Evolutionary conservation across 2,329 filamentous ascomycete species (phyloP), one percentile per base, ranked within the genome.

Genomic region (Botrytis elliptica): DNA sequence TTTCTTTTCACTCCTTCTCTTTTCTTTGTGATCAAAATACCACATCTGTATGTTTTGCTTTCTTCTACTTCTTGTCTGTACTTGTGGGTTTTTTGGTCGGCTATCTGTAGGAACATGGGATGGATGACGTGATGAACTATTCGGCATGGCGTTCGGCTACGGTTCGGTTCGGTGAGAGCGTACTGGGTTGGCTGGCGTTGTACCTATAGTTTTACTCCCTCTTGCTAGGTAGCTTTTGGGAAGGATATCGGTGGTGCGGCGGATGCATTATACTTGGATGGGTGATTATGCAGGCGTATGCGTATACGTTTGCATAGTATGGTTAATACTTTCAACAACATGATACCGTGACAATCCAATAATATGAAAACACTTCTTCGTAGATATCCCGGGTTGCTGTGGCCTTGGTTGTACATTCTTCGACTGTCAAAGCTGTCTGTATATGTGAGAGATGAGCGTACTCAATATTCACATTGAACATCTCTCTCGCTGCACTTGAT

Each of bases 51-150:
- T 46, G 18, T 73, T 22, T 52, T 29, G 49, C 65, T 62, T 68
- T 63, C 29, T 57, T 55, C 44, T 70, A 49, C 42, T 73, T 74
- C 70, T 67, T 74, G 74, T 76, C 74, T 68, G 70, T 72, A 65
- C 52, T 73, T 70, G 55, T 40, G 33, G 62, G 38, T 73, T 63
- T 73, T 36, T 36, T 73, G 59, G 46, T 69, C 5, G 40, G 36
- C 59, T 16, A 38, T 38, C 40, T 72, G 60, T 72, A 59, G 52
- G 52, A 38, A 76, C 66, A 77, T 42, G 70, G 66, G 65, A 67
- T 73, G 71, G 36, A 68, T n/a, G 60, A 66, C 14, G 42, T 49
- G 25, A 73, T 69, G 71, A 46, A 69, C 55, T 72, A 68, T 40
- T 59, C 25, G 68, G 71, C 20, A 69, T 69, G 71, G 71, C 52